Evolutionary conservation across 75 land plant species (phyloP), one percentile per base, ranked within the genome.

Genomic region (Pinus taeda): DNA sequence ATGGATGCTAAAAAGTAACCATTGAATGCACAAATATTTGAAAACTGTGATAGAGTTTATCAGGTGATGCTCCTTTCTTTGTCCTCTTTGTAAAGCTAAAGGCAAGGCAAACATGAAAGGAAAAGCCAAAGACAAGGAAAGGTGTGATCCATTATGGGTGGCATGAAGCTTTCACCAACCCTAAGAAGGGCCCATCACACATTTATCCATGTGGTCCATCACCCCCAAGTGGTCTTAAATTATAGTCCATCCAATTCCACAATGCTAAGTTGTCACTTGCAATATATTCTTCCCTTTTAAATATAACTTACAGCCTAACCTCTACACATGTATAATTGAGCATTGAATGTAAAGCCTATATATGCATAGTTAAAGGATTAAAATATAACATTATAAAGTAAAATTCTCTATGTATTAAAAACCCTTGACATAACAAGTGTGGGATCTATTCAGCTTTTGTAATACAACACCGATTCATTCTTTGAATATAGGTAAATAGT

Each of bases 41-140:
- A 63, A 12, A 63, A 26, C 29, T 3, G 33, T 6, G 24, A 29
- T 62, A 39, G 20, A 15, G 18, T 13, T 33, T 65, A 33, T 65
- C 17, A 30, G 36, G 69, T 65, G 18, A 33, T 65, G 69, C 39
- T 15, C 17, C 30, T 65, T 65, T 65, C 42, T 37, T 65, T 65
- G 69, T 65, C 69, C 69, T 65, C 39, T 13, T 15, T 65, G 69
- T 15, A 65, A 65, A 65, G 66, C 26, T 15, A 63, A 63, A 63
- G 66, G 36, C 29, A 3, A 37, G 39, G 39, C 39, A 37, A 37
- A 37, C 39, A 37, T 37, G 39, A 37, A 30, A 30, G 66, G 66
- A 3, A 2, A 5, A 17, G 69, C 42, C 30, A 30, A 65, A 33
- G 69, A 36, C 30, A 65, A 65, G 42, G 69, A 65, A 65, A 65